phyloP scores from a whole-genome alignment of 139 green algal genomes.

The Micractinium conductrix region DNA sequence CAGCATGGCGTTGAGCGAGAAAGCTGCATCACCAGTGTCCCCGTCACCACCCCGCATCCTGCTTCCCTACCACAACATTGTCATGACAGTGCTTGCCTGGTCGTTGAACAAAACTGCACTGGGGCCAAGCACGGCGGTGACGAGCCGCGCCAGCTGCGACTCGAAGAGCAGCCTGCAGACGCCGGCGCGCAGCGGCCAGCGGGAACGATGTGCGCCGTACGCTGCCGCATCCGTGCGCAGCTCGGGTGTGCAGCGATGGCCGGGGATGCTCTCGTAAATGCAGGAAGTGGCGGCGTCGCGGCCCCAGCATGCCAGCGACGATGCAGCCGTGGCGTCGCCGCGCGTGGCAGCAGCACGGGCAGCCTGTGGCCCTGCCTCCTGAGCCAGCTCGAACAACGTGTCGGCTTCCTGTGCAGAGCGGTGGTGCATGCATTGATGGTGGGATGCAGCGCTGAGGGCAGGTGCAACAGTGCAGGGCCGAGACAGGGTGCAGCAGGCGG shows the following conservation, averaged over 20 bases:
- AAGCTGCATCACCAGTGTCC: too few species aligned
- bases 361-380: background rate
- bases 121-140: slow-evolving; percentile 20
- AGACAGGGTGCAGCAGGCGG: too few species aligned
- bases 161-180: slow-evolving; percentile 26
- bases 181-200: background rate
- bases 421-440: background rate
- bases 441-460: too few species aligned
- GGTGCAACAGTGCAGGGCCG: too few species aligned
- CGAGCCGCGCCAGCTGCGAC: slow-evolving; percentile 5
- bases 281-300: background rate
- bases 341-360: background rate
- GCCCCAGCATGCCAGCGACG: slow-evolving; percentile 1
- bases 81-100: too few species aligned
- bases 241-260: background rate
- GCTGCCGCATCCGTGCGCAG: background rate
- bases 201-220: background rate
- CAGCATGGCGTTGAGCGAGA: too few species aligned
- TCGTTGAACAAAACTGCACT: slow-evolving; percentile 41
- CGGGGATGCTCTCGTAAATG: slow-evolving; percentile 22
- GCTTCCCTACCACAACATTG: too few species aligned
- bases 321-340: background rate
- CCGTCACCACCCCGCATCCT: too few species aligned
- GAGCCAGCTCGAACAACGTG: slow-evolving; percentile 23
- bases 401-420: background rate